Evolutionary conservation across 768 basidiomycete species (phyloP), one percentile per base, ranked within the genome.

Genomic region (Boletus huronensis): DNA sequence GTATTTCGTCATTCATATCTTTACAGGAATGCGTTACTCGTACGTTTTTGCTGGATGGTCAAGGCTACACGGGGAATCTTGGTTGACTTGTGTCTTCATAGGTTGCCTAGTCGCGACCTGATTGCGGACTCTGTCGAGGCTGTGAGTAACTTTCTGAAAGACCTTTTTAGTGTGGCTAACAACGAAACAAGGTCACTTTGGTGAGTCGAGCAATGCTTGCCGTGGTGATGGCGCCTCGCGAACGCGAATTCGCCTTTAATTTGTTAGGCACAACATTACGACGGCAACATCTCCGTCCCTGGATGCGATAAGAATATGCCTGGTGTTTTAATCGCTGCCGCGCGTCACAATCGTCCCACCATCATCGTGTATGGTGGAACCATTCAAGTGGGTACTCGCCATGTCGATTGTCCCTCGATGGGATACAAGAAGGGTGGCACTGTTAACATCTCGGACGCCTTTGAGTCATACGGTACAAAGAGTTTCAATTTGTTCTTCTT

Each of bases 291-390:
- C 61, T 83, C 88, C 6, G 79, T 93, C 50, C 92, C 92, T 17
- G 90, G 91, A 52, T 93, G 91, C 60, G 91, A 93, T 72, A 93
- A 93, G 75, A 93, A 93, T 66, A 93, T 93, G 92, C 91, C 91
- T 9, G 92, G 90, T 17, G 89, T 87, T 65, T 77, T 92, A 53
- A 90, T 94, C 66, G 92, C 92, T 16, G 91, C 91, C 1, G 87
- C 77, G 36, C 84, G 92, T 48, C 87, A 92, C 73, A 93, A 94
- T 65, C 81, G 91, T 6, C 92, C 92, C 2, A 93, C 92, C 2
- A 83, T 94, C 64, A 87, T 93, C 51, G 79, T 94, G 13, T 94
- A 93, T 66, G 84, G 92, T 16, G 92, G 92, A 5, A 90, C 91
- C 3, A 93, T 93, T 52, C 83, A 85, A 67, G 76, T 85, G 16